Conservation (phyloP, 2,329 filamentous ascomycete species). For the Tolypocladium inflatum region DNA sequence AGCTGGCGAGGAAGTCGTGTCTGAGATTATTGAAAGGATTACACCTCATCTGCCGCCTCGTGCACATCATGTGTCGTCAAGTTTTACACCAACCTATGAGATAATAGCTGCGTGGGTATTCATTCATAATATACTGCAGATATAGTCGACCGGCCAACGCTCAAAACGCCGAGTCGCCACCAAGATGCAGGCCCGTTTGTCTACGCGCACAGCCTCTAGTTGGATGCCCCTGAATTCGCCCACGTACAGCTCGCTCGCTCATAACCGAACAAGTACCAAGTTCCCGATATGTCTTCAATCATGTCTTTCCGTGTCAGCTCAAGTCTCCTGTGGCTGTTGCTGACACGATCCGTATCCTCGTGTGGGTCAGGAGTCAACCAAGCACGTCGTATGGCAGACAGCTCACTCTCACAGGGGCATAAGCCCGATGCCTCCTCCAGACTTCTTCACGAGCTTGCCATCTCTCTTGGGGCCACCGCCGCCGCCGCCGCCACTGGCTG, state of each 20-base stretch:
- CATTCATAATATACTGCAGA: neutral
- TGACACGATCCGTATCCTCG: neutral
- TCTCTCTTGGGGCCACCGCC: constrained; percentile 12
- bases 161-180: neutral
- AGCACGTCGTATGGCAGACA: neutral
- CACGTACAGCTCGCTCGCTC: neutral
- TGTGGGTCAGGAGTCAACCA: neutral
- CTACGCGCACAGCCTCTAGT: neutral
- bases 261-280: neutral
- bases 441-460: constrained; percentile 22
- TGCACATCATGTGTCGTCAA: neutral
- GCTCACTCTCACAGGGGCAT: constrained; percentile 24
- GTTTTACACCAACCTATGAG: neutral
- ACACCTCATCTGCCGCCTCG: neutral
- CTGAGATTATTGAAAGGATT: neutral
- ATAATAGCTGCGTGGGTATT: neutral
- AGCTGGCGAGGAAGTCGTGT: neutral
- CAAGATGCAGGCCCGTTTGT: neutral
- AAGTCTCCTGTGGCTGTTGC: neutral
- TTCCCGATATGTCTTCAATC: neutral
- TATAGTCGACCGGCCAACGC: neutral
- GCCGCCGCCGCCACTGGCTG: constrained; percentile 4
- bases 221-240: neutral
- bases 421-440: constrained; percentile 23
- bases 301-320: neutral